Evolutionary conservation across 305 asterid species (phyloP), one percentile per base, ranked within the genome.

Genomic region (Fraxinus nigra): DNA sequence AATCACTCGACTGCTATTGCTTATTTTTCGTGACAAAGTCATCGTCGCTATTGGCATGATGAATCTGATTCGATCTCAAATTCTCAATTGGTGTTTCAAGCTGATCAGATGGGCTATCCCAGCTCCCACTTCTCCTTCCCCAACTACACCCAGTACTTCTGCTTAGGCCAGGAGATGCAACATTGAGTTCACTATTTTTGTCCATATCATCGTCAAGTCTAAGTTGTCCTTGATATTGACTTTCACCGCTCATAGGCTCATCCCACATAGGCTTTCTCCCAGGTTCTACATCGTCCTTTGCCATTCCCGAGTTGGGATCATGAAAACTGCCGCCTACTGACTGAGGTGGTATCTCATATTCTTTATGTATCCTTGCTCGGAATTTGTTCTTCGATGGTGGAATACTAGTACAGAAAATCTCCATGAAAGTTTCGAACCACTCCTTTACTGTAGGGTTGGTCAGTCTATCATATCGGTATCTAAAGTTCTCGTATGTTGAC

Each of bases 401-500:
- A 59, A 95, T 82, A 54, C 89, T 82, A 34, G 87, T 89, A 84
- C 88, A 95, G 90, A 95, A 93, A 80, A 88, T 65, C 78, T 93
- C 98, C 90, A 86, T 54, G 85, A 93, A 93, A 90, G 88, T 93
- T 95, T 59, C n/a, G 18, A 73, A 91, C 77, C n/a, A 84, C 78
- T 46, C 98, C 98, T 76, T 65, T 91, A 86, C 91, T 86, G 35
- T 88, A 91, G 16, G 98, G 97, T 93, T 95, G 56, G 82, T 82
- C 4, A 91, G 86, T 16, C 89, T 86, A 77, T 87, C 91, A 81
- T 93, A 90, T 75, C 90, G 89, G 79, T 93, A 93, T 80, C 98
- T 89, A 59, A 95, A 95, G 34, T 95, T 93, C 87, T 95, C 98
- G 26, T 93, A 95, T 0, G 98, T 95, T 18, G 98, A 84, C 98